These are phyloP conservation scores for Tieghemostelium lacteum DNA, from an alignment of 78 protist genomes.

Conservation along the genomic window DNA sequence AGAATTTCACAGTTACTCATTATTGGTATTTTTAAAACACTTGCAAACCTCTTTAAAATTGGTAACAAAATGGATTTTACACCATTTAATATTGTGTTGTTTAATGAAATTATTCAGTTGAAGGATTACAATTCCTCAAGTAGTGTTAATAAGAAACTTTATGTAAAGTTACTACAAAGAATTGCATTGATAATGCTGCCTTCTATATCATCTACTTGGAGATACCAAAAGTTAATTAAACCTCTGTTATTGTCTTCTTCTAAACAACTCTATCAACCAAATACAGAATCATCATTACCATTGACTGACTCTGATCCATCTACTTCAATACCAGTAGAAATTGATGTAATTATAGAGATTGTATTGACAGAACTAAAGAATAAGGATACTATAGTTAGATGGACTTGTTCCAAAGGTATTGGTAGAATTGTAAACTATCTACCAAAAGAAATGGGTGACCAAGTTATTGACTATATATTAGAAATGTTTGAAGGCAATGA, in stretches of 20 bases:
- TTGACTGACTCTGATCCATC: background rate
- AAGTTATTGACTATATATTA: constrained; percentile 81
- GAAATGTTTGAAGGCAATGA: constrained; percentile 55
- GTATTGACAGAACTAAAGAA: constrained; percentile 63
- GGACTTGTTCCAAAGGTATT: constrained; percentile 96
- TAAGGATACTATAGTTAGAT: constrained; percentile 86
- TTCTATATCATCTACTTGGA: constrained; percentile 91
- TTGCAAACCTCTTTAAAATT: constrained; percentile 80
- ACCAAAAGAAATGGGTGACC: constrained; percentile 90
- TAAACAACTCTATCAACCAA: background rate
- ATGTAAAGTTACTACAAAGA: constrained; percentile 90
- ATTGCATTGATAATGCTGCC: constrained; percentile 88
- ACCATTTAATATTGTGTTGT: constrained; percentile 4
- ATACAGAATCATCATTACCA: constrained; percentile 1
- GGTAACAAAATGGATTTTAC: constrained; percentile 86
- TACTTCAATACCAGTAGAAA: constrained; percentile 28
- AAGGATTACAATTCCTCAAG: background rate
- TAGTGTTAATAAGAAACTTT: constrained; percentile 31
- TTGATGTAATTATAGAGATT: constrained; percentile 62
- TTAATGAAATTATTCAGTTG: background rate
- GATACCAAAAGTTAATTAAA: constrained; percentile 81
- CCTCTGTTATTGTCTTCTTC: constrained; percentile 18
- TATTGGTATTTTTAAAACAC: constrained; percentile 68
- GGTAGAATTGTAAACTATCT: constrained; percentile 92
- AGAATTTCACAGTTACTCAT: no score